Evolutionary conservation across 352 stramenopile genomes (phyloP).

Genomic region (Phytophthora colocasiae): DNA sequence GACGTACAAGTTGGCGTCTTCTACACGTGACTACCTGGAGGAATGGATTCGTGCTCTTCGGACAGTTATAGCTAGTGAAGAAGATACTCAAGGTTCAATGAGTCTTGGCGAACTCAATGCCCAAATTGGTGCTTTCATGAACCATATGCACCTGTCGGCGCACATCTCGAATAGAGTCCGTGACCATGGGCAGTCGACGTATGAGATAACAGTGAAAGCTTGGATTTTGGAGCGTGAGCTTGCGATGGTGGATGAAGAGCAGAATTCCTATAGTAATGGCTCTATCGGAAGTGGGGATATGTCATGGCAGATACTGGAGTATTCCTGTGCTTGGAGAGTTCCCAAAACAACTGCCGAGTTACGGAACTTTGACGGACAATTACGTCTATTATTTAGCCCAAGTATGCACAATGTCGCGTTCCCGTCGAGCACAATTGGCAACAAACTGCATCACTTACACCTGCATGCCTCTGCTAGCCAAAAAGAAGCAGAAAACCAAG

Average conservation of each 20-base stretch:
- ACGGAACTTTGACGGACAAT: constrained; percentile 56
- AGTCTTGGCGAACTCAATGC: constrained; percentile 49
- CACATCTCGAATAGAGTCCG: constrained; percentile 41
- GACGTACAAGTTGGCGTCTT: constrained; percentile 30
- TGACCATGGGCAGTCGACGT: constrained; percentile 41
- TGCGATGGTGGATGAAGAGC: constrained; percentile 20
- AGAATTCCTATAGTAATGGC: constrained; percentile 5
- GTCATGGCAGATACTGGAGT: constrained; percentile 73
- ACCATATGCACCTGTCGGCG: constrained; percentile 60
- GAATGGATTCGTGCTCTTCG: constrained; percentile 63
- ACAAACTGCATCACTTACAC: constrained; percentile 23
- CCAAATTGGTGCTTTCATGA: constrained; percentile 52
- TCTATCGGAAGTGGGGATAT: constrained; percentile 16
- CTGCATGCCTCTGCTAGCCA: constrained; percentile 22
- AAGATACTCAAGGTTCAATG: constrained; percentile 8
- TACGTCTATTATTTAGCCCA: constrained; percentile 51
- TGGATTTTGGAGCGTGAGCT: constrained; percentile 75
- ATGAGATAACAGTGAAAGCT: constrained; percentile 60
- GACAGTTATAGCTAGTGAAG: constrained; percentile 1
- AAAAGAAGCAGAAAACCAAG: constrained; percentile 44
- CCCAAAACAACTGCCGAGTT: constrained; percentile 57
- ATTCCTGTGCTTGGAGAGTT: constrained; percentile 62
- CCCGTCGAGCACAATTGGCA: constrained; percentile 34
- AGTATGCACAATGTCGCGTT: constrained; percentile 61
- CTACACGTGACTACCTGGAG: constrained; percentile 53